Evolutionary conservation across 345 rosid species (phyloP).

Genomic region (Alliaria petiolata): DNA sequence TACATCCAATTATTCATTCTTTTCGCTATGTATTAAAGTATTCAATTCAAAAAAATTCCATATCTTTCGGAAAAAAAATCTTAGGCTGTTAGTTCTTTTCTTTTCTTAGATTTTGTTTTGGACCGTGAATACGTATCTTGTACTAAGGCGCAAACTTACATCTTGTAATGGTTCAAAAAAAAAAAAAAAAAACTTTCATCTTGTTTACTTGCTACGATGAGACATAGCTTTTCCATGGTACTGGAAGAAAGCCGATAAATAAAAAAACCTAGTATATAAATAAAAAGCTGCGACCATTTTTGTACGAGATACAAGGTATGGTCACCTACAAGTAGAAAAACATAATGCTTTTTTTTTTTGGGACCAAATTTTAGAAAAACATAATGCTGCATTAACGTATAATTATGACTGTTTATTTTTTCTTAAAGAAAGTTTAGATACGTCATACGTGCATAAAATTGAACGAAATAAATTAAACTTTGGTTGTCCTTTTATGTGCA

Average conservation of each 20-base stretch:
- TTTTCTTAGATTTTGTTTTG: background rate
- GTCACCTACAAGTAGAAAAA: background rate
- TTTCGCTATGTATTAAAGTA: no score
- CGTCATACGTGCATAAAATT: background rate
- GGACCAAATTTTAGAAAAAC: no score
- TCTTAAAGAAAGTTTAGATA: background rate
- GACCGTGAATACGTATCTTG: background rate
- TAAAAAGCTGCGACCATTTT: no score
- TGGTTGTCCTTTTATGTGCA: background rate
- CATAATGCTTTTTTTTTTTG: no score
- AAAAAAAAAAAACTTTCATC: no score
- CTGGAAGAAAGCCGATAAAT: no score
- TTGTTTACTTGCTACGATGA: no score
- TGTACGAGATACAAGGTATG: no score
- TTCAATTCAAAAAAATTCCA: background rate
- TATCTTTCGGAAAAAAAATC: background rate
- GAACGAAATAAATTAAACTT: background rate
- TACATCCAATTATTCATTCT: conserved; percentile 12
- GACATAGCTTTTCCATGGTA: background rate
- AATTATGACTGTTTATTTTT: background rate
- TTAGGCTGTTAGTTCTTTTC: background rate
- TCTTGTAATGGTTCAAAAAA: no score
- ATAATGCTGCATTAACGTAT: background rate
- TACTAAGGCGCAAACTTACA: background rate
- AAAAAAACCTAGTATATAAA: no score